Base-by-base conservation (phyloP, 805 yeast genomes). In the Scheffersomyces ergatensis region DNA sequence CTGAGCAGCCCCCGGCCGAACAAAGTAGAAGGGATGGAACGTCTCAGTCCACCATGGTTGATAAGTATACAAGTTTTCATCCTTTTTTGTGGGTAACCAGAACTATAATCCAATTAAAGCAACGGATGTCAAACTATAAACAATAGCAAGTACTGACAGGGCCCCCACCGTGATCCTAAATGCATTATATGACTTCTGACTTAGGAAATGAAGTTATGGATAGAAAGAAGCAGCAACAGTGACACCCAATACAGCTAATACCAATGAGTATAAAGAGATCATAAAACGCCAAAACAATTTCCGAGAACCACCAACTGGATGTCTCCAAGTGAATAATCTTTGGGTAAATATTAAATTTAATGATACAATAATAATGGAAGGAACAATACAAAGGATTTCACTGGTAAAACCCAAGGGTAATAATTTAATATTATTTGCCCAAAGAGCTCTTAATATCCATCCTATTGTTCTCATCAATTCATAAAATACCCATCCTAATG, bases 11-110 rank as follows among this genome's bases (percentile, higher is more conserved):
- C 72, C 70, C 43, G 70, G 73, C 48, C 71, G 67, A n/a, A 80
- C 82, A 62, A 70, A 85, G 59, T 85, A 85, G 38, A 70, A 66
- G 14, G 82, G 72, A 20, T 65, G 54, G 50, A 84, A 83, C 4
- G 78, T 72, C 58, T 81, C 80, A 55, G 85, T 78, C 93, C 93
- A 85, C 76, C 83, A 82, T 29, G 93, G 88, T 58, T 80, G 86
- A 58, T 78, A 84, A 48, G 80, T 79, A 51, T 76, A 72, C 26
- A 81, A 66, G 26, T 62, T 56, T 45, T 70, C 72, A 46, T 78
- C 79, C 36, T 61, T 64, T 26, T 63, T 44, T 12, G 85, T 77
- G 13, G 88, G 80, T 41, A 75, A 74, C 55, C 81, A 63, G 31
- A 74, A 44, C 1, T 89, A 79, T 34, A 74, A 55, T 0, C 53